Evolutionary conservation across 306 rosid genomes (phyloP).

Genomic region (Trifolium repens): DNA sequence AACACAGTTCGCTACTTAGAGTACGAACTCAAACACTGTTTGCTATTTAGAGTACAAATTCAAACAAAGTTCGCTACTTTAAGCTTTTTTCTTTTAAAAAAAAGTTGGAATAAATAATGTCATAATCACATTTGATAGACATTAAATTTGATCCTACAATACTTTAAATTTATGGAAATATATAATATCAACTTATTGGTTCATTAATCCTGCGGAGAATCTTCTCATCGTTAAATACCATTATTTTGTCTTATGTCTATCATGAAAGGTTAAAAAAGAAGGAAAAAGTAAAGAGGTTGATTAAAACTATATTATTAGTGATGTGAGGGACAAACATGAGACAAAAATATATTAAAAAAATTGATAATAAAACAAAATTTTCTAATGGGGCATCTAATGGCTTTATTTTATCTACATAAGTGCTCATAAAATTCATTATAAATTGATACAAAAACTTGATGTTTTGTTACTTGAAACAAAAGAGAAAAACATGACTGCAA

Average conservation of each 20-base stretch:
- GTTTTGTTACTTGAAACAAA: background rate
- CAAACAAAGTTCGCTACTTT: too few species aligned
- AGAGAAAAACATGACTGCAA: too few species aligned
- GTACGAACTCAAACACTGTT: too few species aligned
- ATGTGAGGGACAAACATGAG: background rate
- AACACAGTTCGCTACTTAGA: too few species aligned
- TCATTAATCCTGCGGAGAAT: background rate
- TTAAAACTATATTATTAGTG: background rate
- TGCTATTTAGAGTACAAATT: too few species aligned
- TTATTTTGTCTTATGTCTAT: background rate
- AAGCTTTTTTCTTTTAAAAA: too few species aligned
- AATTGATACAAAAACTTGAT: background rate
- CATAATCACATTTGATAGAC: too few species aligned
- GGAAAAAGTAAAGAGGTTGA: background rate
- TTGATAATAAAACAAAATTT: background rate
- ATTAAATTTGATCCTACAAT: background rate
- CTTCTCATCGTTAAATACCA: background rate
- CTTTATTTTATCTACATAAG: background rate
- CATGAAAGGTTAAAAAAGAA: background rate
- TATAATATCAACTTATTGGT: background rate
- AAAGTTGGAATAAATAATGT: too few species aligned
- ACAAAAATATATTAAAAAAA: background rate
- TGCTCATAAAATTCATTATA: background rate
- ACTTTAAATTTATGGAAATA: background rate
- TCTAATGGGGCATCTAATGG: background rate